A percentile compares a stretch with the other conserved stretches of the same genome.
Evolutionary conservation across 2,329 filamentous ascomycete species (phyloP).

Genomic region (Dothiorella sarmentorum): DNA sequence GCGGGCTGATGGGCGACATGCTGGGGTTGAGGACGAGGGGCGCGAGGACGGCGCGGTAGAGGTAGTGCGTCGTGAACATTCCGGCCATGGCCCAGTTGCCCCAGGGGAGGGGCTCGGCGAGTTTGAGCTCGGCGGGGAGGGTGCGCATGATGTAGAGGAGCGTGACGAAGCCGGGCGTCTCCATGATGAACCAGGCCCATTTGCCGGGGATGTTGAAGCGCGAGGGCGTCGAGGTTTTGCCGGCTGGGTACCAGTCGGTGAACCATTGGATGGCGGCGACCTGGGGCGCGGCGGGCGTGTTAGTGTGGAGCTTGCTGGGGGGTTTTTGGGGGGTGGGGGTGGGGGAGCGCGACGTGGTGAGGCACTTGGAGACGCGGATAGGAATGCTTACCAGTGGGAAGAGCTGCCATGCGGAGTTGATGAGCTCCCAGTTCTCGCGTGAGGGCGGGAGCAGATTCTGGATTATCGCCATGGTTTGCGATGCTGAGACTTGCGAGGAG

Average conservation of each 20-base stretch:
- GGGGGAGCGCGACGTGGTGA: not conserved
- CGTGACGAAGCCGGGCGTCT: constrained; percentile 71
- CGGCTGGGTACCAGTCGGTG: constrained; percentile 80
- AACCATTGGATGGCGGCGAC: constrained; percentile 69
- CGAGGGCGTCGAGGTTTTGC: constrained; percentile 79
- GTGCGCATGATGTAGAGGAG: constrained; percentile 75
- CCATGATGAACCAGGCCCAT: constrained; percentile 85
- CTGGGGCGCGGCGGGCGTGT: constrained; percentile 47
- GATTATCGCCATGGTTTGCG: constrained; percentile 40
- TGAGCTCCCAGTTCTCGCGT: constrained; percentile 49
- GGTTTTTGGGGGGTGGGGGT: not conserved
- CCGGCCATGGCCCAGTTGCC: constrained; percentile 73
- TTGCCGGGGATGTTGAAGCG: constrained; percentile 83
- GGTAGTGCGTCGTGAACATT: constrained; percentile 77
- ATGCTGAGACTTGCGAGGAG: not conserved
- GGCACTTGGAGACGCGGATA: not conserved
- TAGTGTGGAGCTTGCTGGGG: too few relatives aligned
- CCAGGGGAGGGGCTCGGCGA: constrained; percentile 61
- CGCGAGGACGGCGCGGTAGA: constrained; percentile 80
- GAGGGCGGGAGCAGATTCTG: constrained; percentile 47
- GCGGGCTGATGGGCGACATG: constrained; percentile 82
- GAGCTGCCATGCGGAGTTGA: constrained; percentile 46
- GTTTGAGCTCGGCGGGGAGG: constrained; percentile 58
- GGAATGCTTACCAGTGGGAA: constrained; percentile 46
- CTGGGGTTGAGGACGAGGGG: constrained; percentile 78